phyloP scores from a whole-genome alignment of 2,329 filamentous ascomycete species.

The Trichoderma sp. region DNA sequence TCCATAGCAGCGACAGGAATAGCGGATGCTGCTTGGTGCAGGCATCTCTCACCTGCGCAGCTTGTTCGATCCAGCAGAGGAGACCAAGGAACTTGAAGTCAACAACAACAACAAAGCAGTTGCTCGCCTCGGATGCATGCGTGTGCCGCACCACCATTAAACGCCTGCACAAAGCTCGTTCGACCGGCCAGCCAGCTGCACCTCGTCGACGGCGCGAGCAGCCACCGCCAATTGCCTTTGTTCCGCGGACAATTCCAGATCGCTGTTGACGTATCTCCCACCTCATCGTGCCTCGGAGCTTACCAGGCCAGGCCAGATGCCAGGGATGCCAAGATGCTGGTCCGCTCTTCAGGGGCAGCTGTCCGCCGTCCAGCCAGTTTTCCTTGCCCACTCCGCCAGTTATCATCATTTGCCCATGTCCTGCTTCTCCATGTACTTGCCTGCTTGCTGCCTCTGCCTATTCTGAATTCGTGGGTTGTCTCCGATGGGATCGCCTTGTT shows the following conservation, averaged over 20 bases:
- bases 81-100: neutral
- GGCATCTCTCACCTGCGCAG: too few species aligned
- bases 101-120: neutral
- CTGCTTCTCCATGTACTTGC: neutral
- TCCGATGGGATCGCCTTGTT: slow-evolving; percentile 6
- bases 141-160: slow-evolving; percentile 4
- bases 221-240: slow-evolving; percentile 9
- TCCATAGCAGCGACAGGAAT: neutral
- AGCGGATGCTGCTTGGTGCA: neutral
- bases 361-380: neutral
- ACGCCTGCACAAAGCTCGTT: slow-evolving; percentile 15
- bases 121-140: neutral
- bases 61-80: neutral
- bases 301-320: neutral
- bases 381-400: too few species aligned
- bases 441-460: neutral
- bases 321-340: neutral
- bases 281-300: slow-evolving; percentile 16
- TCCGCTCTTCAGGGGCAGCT: slow-evolving; percentile 7
- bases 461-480: neutral
- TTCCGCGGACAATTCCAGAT: neutral
- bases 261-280: slow-evolving; percentile 23
- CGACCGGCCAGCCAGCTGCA: neutral
- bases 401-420: too few species aligned
- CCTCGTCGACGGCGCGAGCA: neutral